phyloP scores from a whole-genome alignment of 192 early-diverging fungal genomes.

The Rhizophagus prolifer region DNA sequence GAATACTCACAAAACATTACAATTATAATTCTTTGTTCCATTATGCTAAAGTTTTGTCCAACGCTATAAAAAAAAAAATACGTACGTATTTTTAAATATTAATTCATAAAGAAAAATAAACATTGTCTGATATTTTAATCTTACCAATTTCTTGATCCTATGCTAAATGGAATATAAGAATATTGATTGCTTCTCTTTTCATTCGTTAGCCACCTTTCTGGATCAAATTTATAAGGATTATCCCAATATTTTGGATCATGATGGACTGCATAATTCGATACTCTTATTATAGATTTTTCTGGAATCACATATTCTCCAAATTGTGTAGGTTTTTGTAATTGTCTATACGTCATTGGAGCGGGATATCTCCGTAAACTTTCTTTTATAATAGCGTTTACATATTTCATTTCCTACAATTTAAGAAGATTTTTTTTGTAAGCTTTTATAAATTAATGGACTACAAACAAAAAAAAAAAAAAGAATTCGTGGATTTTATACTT shows the following conservation, averaged over 20 bases:
- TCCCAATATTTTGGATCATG: not conserved
- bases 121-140: not conserved
- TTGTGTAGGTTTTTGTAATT: not conserved
- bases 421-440: not conserved
- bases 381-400: not conserved
- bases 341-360: not conserved
- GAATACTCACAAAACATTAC: not conserved
- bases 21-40: not conserved
- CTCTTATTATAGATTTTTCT: not conserved
- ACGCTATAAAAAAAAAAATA: not conserved
- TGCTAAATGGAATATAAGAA: not conserved
- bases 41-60: not conserved
- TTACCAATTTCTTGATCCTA: not conserved
- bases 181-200: not conserved
- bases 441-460: not conserved
- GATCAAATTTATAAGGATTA: not conserved
- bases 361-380: not conserved
- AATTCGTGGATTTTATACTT: not conserved
- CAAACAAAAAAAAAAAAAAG: not conserved
- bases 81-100: not conserved
- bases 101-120: not conserved
- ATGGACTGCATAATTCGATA: not conserved
- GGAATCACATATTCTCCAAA: not conserved
- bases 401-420: not conserved
- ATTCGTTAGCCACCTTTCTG: not conserved